Evolutionary conservation across 805 yeast species (phyloP).

Genomic region (Saturnispora halmiae): DNA sequence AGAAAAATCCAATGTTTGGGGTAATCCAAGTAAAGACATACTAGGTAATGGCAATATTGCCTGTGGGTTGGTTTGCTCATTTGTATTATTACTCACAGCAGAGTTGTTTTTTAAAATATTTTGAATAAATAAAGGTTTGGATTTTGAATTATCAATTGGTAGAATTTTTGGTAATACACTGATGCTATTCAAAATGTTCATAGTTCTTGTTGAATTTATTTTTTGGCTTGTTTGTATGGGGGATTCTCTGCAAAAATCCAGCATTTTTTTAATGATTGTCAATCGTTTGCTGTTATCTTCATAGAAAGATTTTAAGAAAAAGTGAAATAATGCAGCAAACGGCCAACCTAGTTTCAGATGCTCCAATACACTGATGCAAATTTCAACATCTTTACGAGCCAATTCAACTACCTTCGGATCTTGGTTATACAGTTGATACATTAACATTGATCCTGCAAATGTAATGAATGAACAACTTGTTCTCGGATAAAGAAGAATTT

Average conservation of each 20-base stretch:
- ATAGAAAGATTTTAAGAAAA: conserved; percentile 36
- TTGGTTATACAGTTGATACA: conserved; percentile 46
- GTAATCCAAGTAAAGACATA: not conserved
- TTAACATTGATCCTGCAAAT: conserved; percentile 59
- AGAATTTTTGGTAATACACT: conserved; percentile 3
- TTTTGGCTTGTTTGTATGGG: not conserved
- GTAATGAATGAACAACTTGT: conserved; percentile 40
- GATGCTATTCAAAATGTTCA: conserved; percentile 5
- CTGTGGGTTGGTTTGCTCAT: not conserved
- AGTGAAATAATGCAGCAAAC: conserved; percentile 42
- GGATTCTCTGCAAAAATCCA: not conserved
- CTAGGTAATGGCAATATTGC: not conserved
- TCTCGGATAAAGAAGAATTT: conserved; percentile 31
- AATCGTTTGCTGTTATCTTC: conserved; percentile 27
- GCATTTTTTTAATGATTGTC: conserved; percentile 15
- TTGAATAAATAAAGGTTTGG: not conserved
- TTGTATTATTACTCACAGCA: not conserved
- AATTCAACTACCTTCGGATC: conserved; percentile 20
- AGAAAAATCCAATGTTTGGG: not conserved
- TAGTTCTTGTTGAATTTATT: conserved; percentile 2
- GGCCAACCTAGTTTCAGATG: conserved; percentile 44
- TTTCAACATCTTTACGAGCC: conserved; percentile 20
- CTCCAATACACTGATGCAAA: conserved; percentile 26
- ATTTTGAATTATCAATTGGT: not conserved
- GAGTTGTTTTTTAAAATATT: not conserved